Evolutionary conservation across 1,284 basidiomycete species (phyloP), one percentile per base, ranked within the genome.

Genomic region (Ustanciosporium gigantosporum): DNA sequence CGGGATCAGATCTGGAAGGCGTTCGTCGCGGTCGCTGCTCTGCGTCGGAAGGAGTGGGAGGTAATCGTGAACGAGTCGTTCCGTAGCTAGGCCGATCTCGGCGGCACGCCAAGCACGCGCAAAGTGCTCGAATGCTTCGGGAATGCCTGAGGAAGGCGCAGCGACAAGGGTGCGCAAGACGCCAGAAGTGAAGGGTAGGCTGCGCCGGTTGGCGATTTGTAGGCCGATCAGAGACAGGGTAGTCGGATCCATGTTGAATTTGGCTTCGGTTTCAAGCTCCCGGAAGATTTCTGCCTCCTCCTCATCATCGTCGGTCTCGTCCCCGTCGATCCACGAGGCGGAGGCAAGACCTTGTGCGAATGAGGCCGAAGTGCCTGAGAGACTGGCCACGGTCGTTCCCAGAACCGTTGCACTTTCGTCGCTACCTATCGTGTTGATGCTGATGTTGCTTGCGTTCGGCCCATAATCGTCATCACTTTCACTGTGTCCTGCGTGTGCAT

Each of bases 171-270:
- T 45, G 14, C n/a, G 27, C 5, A 44, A 25, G 8, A 47, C 14
- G 29, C 21, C 34, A 7, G 37, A 46, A 24, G 39, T 19, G 22
- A 32, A 19, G 19, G 24, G 41, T 11, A 41, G 13, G 24, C 24
- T 47, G 31, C 46, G 43, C 13, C 50, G 27, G 27, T 65, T 45
- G 20, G 52, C 42, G 17, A 49, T 42, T 21, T 68, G 68, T 19
- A 66, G 39, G 4, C 66, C 68, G 22, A 70, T 68, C 31, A 70
- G 34, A 8, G 66, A 64, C 13, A 70, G 47, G 1, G 60, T 68
- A 22, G 60, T 68, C 2, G 68, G 68, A 15, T 70, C 68, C 68
- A 68, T 68, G 34, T 70, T 67, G 53, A 56, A 70, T 11, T 45
- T 46, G 5, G 65, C 60, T 23, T 57, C 37, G 9, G 46, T 32